Percentiles rank a stretch among this genome's conserved stretches.
Evolutionary conservation across 2,329 filamentous ascomycete species (phyloP).

Genomic region (Trichoderma gracile): DNA sequence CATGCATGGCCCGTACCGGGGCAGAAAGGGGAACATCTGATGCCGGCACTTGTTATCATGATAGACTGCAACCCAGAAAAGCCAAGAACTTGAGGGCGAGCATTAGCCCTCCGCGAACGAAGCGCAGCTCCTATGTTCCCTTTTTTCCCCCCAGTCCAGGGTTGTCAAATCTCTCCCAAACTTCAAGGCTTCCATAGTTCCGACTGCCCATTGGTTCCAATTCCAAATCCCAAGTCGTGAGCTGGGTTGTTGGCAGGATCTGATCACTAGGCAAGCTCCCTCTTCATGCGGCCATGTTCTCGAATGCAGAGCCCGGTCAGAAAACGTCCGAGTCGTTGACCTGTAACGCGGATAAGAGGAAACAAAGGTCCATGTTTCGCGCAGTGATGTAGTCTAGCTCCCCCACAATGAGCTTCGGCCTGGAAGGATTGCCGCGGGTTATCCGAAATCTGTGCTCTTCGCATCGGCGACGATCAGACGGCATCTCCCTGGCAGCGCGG

Average conservation of each 20-base stretch:
- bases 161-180: too few species aligned
- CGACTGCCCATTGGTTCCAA: too few species aligned
- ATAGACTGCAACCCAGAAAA: not conserved
- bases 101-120: too few species aligned
- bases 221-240: too few species aligned
- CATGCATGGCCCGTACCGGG: not conserved
- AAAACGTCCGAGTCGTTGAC: constrained; percentile 1
- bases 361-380: constrained; percentile 1
- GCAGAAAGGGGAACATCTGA: not conserved
- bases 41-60: not conserved
- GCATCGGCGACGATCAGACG: not conserved
- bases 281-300: not conserved
- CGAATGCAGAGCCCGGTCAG: not conserved
- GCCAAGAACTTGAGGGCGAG: not conserved
- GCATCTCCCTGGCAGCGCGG: constrained; percentile 1
- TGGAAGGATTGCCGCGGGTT: not conserved
- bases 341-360: not conserved
- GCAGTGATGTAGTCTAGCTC: constrained; percentile 4
- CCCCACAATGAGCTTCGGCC: constrained; percentile 1
- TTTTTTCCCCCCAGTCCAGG: too few species aligned
- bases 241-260: too few species aligned
- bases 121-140: too few species aligned
- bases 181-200: too few species aligned
- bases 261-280: too few species aligned
- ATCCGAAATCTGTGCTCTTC: not conserved